Conservation (phyloP, 1,139 yeast species). For the Scheffersomyces quercinus region DNA sequence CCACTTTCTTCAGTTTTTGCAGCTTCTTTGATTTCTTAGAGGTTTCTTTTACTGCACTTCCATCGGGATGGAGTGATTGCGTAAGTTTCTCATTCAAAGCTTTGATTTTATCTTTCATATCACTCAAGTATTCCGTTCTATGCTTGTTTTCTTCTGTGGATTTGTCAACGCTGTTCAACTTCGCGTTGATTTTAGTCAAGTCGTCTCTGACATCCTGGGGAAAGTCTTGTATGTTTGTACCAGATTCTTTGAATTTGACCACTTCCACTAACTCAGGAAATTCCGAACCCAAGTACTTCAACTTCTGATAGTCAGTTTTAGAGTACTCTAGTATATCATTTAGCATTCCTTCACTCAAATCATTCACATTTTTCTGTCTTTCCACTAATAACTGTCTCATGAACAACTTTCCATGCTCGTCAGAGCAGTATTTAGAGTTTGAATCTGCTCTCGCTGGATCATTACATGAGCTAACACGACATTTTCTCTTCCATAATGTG, state of each 20-base stretch:
- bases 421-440: constrained; percentile 71
- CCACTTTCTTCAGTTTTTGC: constrained; percentile 26
- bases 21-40: constrained; percentile 21
- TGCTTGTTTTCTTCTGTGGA: constrained; percentile 18
- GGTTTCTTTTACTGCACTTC: constrained; percentile 10
- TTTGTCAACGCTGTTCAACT: constrained; percentile 20
- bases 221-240: constrained; percentile 30
- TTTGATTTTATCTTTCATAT: constrained; percentile 37
- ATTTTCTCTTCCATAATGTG: constrained; percentile 74
- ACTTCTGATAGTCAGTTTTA: constrained; percentile 11
- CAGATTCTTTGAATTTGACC: constrained; percentile 24
- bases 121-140: constrained; percentile 23
- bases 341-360: constrained; percentile 17
- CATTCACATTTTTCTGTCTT: constrained; percentile 13
- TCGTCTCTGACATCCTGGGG: constrained; percentile 30
- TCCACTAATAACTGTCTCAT: constrained; percentile 30
- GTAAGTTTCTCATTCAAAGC: constrained; percentile 36
- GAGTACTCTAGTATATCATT: constrained; percentile 19
- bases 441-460: constrained; percentile 48
- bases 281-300: constrained; percentile 27
- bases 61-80: constrained; percentile 12
- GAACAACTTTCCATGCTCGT: constrained; percentile 67
- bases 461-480: constrained; percentile 62
- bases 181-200: constrained; percentile 19
- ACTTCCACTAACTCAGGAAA: constrained; percentile 46